phyloP scores from a whole-genome alignment of 345 rosid species.

The Populus simonii region DNA sequence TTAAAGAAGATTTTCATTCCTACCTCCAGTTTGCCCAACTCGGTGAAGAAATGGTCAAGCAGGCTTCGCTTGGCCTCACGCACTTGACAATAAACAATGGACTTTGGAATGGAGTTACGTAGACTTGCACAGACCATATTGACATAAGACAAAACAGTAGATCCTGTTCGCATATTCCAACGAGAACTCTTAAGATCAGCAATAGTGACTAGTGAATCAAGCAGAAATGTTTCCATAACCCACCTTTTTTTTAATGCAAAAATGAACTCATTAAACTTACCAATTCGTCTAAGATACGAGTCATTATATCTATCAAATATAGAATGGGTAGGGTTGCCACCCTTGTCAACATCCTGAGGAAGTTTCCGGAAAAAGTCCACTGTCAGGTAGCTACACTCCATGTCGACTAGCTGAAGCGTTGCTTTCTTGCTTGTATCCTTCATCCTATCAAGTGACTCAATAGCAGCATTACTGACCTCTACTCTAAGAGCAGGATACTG shows the following conservation, averaged over 20 bases:
- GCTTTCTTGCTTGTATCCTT: slow-evolving; percentile 87
- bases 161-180: slow-evolving; percentile 44
- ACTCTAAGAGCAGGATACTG: slow-evolving; percentile 96
- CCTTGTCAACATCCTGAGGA: slow-evolving; percentile 97
- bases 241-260: neutral
- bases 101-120: slow-evolving; percentile 92
- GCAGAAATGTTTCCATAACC: neutral
- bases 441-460: slow-evolving; percentile 90
- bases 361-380: slow-evolving; percentile 97
- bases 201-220: neutral
- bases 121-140: slow-evolving; percentile 87
- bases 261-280: slow-evolving; percentile 35
- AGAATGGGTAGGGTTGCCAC: slow-evolving; percentile 94
- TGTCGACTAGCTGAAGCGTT: slow-evolving; percentile 85
- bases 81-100: slow-evolving; percentile 91
- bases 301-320: slow-evolving; percentile 95
- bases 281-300: slow-evolving; percentile 83
- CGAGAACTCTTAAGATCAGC: neutral
- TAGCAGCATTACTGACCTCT: slow-evolving; percentile 86
- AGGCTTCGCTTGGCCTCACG: slow-evolving; percentile 96
- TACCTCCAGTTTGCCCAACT: slow-evolving; percentile 90
- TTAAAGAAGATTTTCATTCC: neutral
- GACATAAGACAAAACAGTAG: slow-evolving; percentile 86
- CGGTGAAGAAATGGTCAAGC: slow-evolving; percentile 88
- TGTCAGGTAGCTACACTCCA: slow-evolving; percentile 91